A percentile compares a stretch with the other conserved stretches of the same genome.
These are phyloP conservation scores for Lichenothelia convexa DNA, from an alignment of 495 filamentous ascomycete genomes.

Conservation along the genomic window DNA sequence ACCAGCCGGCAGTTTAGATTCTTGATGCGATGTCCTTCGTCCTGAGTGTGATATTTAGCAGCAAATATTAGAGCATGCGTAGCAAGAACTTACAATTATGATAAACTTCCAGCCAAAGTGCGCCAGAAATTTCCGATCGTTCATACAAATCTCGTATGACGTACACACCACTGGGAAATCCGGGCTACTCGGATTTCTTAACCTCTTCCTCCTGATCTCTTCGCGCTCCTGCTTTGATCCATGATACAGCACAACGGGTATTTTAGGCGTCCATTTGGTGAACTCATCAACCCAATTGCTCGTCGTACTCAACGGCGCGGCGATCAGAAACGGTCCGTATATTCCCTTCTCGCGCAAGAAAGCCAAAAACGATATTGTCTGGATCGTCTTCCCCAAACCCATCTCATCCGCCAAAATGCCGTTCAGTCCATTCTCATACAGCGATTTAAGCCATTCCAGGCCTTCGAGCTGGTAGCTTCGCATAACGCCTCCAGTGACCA, in stretches of 20 bases:
- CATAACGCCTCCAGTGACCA: conserved; percentile 80
- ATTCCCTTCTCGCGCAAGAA: conserved; percentile 71
- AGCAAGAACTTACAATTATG: conserved; percentile 77
- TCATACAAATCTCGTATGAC: conserved; percentile 87
- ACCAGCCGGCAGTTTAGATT: conserved; percentile 91
- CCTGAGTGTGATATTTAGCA: conserved; percentile 25
- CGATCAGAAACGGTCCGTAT: conserved; percentile 77
- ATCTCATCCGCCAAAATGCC: conserved; percentile 96
- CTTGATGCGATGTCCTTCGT: conserved; percentile 94
- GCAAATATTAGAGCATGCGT: conserved; percentile 7
- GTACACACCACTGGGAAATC: conserved; percentile 86
- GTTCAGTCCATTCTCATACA: conserved; percentile 86
- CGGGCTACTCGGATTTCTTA: conserved; percentile 38
- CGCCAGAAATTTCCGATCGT: conserved; percentile 60
- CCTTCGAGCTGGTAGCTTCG: conserved; percentile 87
- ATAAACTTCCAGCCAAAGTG: conserved; percentile 91
- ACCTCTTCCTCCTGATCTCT: conserved; percentile 46
- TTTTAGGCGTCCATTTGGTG: conserved; percentile 65
- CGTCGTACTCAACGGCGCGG: conserved; percentile 76
- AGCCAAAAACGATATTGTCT: conserved; percentile 81
- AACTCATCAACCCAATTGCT: conserved; percentile 98
- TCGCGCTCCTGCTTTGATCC: conserved; percentile 56
- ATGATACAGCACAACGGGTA: conserved; percentile 80
- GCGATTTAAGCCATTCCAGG: conserved; percentile 68
- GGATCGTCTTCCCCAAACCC: conserved; percentile 90